Conservation (phyloP, 2,329 filamentous ascomycete genomes). For the Colletotrichum brevisporum region DNA sequence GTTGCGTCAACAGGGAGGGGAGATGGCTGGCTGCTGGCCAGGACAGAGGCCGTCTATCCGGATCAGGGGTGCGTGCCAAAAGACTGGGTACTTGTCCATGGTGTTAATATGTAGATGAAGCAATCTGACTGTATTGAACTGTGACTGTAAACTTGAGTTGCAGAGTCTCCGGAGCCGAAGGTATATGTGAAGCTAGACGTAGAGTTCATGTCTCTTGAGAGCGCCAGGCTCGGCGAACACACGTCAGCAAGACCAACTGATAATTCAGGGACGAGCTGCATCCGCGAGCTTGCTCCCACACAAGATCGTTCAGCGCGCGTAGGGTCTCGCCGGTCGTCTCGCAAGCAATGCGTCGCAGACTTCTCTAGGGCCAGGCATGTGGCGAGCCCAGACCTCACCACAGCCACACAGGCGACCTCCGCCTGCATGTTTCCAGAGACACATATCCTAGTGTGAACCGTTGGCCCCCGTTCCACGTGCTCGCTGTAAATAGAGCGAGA, state of each 20-base stretch:
- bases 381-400: neutral
- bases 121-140: too few relatives aligned
- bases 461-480: neutral
- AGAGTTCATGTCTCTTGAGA: neutral
- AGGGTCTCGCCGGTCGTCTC: neutral
- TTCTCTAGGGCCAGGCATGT: neutral
- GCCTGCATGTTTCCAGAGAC: neutral
- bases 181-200: neutral
- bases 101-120: conserved; percentile 7
- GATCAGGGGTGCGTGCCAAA: conserved; percentile 3
- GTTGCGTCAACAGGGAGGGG: neutral
- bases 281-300: neutral
- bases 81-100: conserved; percentile 1
- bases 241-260: neutral
- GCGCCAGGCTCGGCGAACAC: neutral
- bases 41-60: conserved; percentile 1
- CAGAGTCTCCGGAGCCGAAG: neutral
- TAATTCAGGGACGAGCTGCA: neutral
- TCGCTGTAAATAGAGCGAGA: neutral
- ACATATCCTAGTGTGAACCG: neutral
- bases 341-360: neutral
- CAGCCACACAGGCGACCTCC: conserved; percentile 5
- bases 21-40: neutral
- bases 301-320: neutral
- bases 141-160: neutral